Conservation (phyloP, 768 basidiomycete genomes). For the Pisolithus microcarpus region DNA sequence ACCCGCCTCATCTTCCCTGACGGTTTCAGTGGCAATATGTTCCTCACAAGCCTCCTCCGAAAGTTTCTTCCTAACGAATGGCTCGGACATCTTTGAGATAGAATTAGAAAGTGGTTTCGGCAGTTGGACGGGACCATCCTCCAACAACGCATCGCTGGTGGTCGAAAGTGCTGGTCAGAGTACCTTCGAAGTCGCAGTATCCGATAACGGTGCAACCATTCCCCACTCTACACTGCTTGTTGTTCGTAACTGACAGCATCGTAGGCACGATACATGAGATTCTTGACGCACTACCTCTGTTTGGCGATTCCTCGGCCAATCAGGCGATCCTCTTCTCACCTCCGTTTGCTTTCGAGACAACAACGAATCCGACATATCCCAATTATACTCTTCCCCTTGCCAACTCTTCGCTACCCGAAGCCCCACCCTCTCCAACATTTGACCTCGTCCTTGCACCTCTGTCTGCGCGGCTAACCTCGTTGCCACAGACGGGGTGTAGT, state of each 20-base stretch:
- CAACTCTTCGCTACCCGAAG: constrained; percentile 39
- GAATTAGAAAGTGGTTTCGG: constrained; percentile 42
- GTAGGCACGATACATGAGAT: constrained; percentile 45
- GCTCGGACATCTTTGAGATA: constrained; percentile 43
- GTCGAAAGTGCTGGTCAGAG: constrained; percentile 35
- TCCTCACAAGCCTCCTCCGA: constrained; percentile 29
- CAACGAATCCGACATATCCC: constrained; percentile 47
- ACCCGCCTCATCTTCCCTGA: constrained; percentile 33
- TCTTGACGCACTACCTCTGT: constrained; percentile 39
- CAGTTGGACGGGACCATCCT: constrained; percentile 40
- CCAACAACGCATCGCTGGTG: constrained; percentile 45
- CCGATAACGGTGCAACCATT: constrained; percentile 32
- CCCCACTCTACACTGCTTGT: neutral
- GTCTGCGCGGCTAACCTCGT: constrained; percentile 30
- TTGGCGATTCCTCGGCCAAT: constrained; percentile 70
- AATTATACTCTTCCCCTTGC: constrained; percentile 69
- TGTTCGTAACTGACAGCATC: neutral
- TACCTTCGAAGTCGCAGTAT: constrained; percentile 55
- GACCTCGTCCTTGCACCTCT: constrained; percentile 53
- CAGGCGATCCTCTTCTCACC: constrained; percentile 70
- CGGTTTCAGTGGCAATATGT: constrained; percentile 47
- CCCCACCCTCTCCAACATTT: constrained; percentile 41
- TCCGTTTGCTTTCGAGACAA: constrained; percentile 32
- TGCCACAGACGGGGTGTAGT: constrained; percentile 55
- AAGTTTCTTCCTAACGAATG: constrained; percentile 57